A percentile compares a stretch with the other conserved stretches of the same genome.
Conservation (phyloP, 257 asterid species). For the Solanum acaule region DNA sequence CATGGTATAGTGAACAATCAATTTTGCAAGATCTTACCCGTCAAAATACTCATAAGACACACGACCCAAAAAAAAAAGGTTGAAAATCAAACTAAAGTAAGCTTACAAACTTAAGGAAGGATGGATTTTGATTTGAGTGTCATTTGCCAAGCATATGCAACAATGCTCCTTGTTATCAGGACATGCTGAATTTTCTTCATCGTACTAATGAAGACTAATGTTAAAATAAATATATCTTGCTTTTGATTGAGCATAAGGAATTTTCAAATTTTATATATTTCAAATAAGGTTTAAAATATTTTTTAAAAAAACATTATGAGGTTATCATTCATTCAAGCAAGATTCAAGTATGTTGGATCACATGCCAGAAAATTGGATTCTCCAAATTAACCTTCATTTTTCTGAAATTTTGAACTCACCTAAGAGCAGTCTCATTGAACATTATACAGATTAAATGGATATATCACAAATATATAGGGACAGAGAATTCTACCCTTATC, state of each 20-base stretch:
- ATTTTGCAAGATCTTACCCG: neutral
- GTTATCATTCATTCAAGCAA: neutral
- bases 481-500: too few species aligned
- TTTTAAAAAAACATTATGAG: neutral
- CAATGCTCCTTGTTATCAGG: neutral
- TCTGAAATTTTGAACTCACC: too few species aligned
- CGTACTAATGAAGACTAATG: neutral
- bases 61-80: neutral
- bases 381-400: too few species aligned
- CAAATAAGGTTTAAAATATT: too few species aligned
- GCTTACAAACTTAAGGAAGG: neutral
- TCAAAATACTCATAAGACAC: neutral
- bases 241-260: too few species aligned
- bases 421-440: too few species aligned
- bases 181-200: neutral
- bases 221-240: too few species aligned
- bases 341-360: neutral
- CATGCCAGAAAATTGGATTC: too few species aligned
- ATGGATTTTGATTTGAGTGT: neutral
- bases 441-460: too few species aligned
- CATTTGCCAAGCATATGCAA: neutral
- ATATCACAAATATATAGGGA: too few species aligned
- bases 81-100: neutral
- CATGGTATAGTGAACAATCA: neutral
- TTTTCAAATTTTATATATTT: too few species aligned